Base-by-base conservation (phyloP, 306 rosid species). In the Quercus ilex region DNA sequence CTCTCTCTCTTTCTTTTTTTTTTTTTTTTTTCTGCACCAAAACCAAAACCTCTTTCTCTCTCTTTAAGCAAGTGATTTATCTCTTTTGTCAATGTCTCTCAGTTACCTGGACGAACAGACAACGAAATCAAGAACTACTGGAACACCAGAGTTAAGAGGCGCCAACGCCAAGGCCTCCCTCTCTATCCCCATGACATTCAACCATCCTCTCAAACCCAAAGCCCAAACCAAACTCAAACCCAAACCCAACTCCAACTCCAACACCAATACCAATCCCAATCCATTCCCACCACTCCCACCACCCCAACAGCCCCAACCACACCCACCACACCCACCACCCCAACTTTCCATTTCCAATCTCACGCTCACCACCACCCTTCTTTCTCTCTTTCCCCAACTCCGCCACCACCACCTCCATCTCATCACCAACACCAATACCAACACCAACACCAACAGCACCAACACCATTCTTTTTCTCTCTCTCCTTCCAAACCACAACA, bases 71-170 rank as follows among this genome's bases (percentile, higher is more conserved):
- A 49, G 3, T 49, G 53, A 49, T 10, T 49, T 49, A 28, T 13
- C 18, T 59, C 65, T 56, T 31, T 31, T 56, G 49, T 57, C 77
- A 12, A 43, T 60, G 17, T 23, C 18, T 25, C 11, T 23, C 21
- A 95, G 99, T 77, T 95, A 33, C 99, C 99, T 0, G 99, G 99
- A 55, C 86, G 99, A 91, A 94, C 99, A 10, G 99, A 94, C 79
- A 92, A 94, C 56, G 99, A 94, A 65, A 94, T 94, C 41, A 94
- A 95, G 83, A 95, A 92, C 75, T 95, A 91, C 10, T 92, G 98
- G 99, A 92, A 95, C 85, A 92, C 99, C 2, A 90, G 99, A 58
- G 83, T 95, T 17, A 92, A 92, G 73, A 77, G 97, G 5, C 87
- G 96, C 6, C 90, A 89, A 68, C 90, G 98, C 26, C 97, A 90